Conservation (phyloP, 2,329 filamentous ascomycete genomes). For the Penicillium frequentans region DNA sequence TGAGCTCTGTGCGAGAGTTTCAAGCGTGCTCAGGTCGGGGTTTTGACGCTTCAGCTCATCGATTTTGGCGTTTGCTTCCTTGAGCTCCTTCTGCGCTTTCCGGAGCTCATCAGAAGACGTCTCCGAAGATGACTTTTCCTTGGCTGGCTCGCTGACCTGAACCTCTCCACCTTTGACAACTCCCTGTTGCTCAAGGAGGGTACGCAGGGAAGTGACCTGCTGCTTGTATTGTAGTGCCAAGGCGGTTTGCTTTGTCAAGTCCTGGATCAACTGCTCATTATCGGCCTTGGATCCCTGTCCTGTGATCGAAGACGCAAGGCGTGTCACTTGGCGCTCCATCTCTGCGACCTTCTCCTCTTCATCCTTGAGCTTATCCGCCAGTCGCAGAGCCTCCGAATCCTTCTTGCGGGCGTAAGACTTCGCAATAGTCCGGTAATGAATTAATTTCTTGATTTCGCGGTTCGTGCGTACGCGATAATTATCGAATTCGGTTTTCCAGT, state of each 20-base stretch:
- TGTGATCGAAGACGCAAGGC: conserved; percentile 43
- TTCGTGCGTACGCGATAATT: conserved; percentile 59
- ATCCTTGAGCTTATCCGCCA: conserved; percentile 53
- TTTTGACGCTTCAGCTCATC: conserved; percentile 34
- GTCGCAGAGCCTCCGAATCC: conserved; percentile 54
- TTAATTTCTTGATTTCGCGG: conserved; percentile 60
- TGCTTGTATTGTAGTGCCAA: conserved; percentile 47
- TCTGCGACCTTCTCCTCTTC: conserved; percentile 48
- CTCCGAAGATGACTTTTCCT: conserved; percentile 17
- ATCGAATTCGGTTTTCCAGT: conserved; percentile 64
- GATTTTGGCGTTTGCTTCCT: conserved; percentile 35
- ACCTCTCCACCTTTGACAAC: conserved; percentile 33
- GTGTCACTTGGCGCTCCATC: conserved; percentile 46
- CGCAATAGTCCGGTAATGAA: conserved; percentile 59
- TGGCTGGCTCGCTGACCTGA: conserved; percentile 20
- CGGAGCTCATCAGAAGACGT: conserved; percentile 28
- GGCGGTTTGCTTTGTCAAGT: conserved; percentile 46
- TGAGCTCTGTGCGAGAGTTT: conserved; percentile 37
- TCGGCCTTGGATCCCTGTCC: conserved; percentile 30
- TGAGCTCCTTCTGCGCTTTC: conserved; percentile 35
- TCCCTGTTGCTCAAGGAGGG: conserved; percentile 39
- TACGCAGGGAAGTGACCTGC: conserved; percentile 39
- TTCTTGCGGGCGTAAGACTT: conserved; percentile 62
- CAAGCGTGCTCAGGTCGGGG: conserved; percentile 36
- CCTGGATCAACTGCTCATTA: conserved; percentile 42